A percentile compares a stretch with the other conserved stretches of the same genome.
Conservation (phyloP, 1,284 basidiomycete species). For the Thecaphora frezii region DNA sequence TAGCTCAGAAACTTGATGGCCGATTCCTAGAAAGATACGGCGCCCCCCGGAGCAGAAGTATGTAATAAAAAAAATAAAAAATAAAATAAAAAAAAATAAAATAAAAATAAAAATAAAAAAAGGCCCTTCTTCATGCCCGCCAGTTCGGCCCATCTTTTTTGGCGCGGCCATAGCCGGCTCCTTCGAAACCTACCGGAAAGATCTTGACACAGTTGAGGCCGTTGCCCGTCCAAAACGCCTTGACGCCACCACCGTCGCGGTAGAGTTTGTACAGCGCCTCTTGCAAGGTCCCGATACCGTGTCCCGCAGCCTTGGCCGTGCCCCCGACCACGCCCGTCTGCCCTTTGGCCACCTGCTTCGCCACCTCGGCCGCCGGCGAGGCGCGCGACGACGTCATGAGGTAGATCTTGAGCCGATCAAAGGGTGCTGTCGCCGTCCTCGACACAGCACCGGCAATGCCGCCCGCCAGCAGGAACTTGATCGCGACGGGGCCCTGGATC, state of each 20-base stretch:
- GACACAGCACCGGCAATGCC: conserved; percentile 96
- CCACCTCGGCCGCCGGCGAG: conserved; percentile 10
- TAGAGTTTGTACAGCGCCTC: conserved; percentile 79
- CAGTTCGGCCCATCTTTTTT: too few relatives aligned
- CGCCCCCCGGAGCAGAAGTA: too few relatives aligned
- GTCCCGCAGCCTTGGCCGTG: conserved; percentile 27
- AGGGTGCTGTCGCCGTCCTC: conserved; percentile 92
- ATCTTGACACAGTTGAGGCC: conserved; percentile 79
- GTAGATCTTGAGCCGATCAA: conserved; percentile 95
- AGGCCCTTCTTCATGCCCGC: too few relatives aligned
- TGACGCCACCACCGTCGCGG: conserved; percentile 72
- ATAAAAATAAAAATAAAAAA: too few relatives aligned
- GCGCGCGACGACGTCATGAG: conserved; percentile 74
- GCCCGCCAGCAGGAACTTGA: conserved; percentile 89
- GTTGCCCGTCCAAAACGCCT: conserved; percentile 85
- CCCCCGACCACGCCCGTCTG: conserved; percentile 8
- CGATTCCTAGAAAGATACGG: conserved; percentile 75
- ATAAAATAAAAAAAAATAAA: too few relatives aligned
- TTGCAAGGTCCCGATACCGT: conserved; percentile 66
- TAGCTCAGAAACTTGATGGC: conserved; percentile 98
- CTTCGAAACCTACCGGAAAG: conserved; percentile 66
- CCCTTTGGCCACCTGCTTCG: conserved; percentile 16
- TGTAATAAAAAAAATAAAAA: too few relatives aligned
- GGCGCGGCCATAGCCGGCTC: too few relatives aligned
- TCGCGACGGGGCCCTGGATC: conserved; percentile 73